phyloP scores from a whole-genome alignment of 2,329 filamentous ascomycete species.

The Blastomyces gilchristii region DNA sequence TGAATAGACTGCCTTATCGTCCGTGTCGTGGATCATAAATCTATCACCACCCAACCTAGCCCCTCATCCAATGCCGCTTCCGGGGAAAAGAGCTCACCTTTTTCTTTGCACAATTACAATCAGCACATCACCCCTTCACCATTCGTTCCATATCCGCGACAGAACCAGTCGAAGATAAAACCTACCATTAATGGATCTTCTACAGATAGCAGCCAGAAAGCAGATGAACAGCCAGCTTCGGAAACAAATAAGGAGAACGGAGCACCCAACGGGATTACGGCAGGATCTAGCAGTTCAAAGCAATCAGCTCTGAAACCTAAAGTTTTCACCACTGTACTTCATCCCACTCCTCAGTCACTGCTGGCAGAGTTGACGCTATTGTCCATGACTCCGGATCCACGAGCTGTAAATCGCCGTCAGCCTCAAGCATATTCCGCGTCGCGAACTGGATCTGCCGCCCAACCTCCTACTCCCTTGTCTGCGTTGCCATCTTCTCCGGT shows the following conservation, averaged over 20 bases:
- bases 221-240: slow-evolving; percentile 3
- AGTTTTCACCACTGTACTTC: slow-evolving; percentile 69
- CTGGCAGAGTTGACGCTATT: slow-evolving; percentile 68
- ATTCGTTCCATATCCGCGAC: slow-evolving; percentile 60
- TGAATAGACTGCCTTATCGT: slow-evolving; percentile 69
- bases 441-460: slow-evolving; percentile 35
- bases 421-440: slow-evolving; percentile 32
- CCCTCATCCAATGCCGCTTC: slow-evolving; percentile 45
- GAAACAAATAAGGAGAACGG: slow-evolving; percentile 18
- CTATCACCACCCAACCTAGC: slow-evolving; percentile 50
- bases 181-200: slow-evolving; percentile 8
- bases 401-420: slow-evolving; percentile 40
- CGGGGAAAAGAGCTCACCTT: slow-evolving; percentile 55
- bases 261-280: slow-evolving; percentile 44
- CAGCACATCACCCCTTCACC: slow-evolving; percentile 82
- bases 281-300: slow-evolving; percentile 41
- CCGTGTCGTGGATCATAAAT: slow-evolving; percentile 80
- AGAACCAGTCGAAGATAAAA: slow-evolving; percentile 39
- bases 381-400: slow-evolving; percentile 56
- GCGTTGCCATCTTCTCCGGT: slow-evolving; percentile 53
- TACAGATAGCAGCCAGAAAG: not conserved
- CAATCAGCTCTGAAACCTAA: slow-evolving; percentile 42
- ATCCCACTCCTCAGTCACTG: slow-evolving; percentile 67
- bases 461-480: slow-evolving; percentile 57
- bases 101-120: slow-evolving; percentile 88